Evolutionary conservation across 2,329 filamentous ascomycete genomes (phyloP).

Genomic region (Fusarium sterilihyphosum): DNA sequence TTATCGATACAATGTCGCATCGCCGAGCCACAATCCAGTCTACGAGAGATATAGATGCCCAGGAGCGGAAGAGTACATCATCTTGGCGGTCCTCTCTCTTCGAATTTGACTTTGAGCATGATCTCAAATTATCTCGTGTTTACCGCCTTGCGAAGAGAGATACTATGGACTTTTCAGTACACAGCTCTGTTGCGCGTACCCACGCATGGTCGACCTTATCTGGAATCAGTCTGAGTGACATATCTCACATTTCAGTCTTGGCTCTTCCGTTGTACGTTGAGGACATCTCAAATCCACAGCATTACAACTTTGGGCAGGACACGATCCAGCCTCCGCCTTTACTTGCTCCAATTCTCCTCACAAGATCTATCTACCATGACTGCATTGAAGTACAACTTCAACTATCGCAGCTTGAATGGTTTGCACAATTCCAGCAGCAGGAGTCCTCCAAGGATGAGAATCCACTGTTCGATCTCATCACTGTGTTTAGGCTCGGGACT

Average conservation of each 20-base stretch:
- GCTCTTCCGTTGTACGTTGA: neutral
- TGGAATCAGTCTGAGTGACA: neutral
- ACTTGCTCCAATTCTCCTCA: neutral
- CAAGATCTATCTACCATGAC: neutral
- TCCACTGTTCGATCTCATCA: neutral
- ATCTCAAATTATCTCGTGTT: neutral
- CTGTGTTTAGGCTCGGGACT: rapidly evolving
- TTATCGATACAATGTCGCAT: neutral
- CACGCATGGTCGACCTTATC: neutral
- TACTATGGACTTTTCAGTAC: neutral
- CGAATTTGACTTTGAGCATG: neutral
- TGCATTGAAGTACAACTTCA: neutral
- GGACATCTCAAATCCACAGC: neutral
- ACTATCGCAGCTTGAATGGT: neutral
- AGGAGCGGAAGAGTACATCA: rapidly evolving
- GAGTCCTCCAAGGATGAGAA: rapidly evolving
- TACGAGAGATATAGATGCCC: rapidly evolving
- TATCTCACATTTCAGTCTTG: neutral
- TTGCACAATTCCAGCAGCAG: rapidly evolving
- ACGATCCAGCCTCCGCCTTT: rapidly evolving
- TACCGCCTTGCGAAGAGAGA: neutral
- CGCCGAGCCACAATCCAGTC: neutral
- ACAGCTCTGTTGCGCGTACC: rapidly evolving
- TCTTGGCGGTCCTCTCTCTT: neutral
- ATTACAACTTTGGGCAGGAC: neutral